Evolutionary conservation across 2,329 filamentous ascomycete species (phyloP), one percentile per base, ranked within the genome.

Genomic region (Daldinia sp.): DNA sequence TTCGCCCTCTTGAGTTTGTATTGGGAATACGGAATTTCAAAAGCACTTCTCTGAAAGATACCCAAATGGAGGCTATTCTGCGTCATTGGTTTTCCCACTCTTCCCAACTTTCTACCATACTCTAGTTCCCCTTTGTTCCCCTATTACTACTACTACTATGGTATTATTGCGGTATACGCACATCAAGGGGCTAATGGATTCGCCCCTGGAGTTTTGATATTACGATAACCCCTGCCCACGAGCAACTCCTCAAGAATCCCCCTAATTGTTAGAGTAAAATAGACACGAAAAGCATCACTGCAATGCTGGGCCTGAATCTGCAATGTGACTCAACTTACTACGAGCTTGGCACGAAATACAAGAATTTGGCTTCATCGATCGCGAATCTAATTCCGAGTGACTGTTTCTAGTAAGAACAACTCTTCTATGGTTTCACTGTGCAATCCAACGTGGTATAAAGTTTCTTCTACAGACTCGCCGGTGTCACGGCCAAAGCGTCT

Each of bases 51-150:
- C 61, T 65, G 62, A 72, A 72, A 68, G 69, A 72, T 72, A 72
- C 69, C 69, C 69, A 72, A 72, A 72, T 66, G 69, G 69, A 72
- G 69, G 69, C 61, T 72, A 70, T 68, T 72, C 44, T 70, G 69
- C 67, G 69, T 67, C 69, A 70, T 70, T 72, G 69, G 69, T 67
- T 69, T 69, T 59, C 65, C 56, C 64, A 37, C 46, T 41, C 33
- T 39, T 35, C 42, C 56, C 50, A 33, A 33, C 53, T 6, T 54
- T 23, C 39, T 28, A 30, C 56, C 56, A 7, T 23, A 48, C 35
- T 63, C 46, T 42, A 46, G 42, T 44, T 71, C 53, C 66, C 66
- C 61, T 72, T 72, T 67, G 67, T 72, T 65, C 53, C 64, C 58
- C 30, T 33, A 35, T 10, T 39, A 39, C 35, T 13, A 15, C 35